A percentile compares a stretch with the other conserved stretches of the same genome.
These are phyloP conservation scores for Kickxella alabastrina DNA, from an alignment of 192 early-diverging fungal species.

Conservation along the genomic window DNA sequence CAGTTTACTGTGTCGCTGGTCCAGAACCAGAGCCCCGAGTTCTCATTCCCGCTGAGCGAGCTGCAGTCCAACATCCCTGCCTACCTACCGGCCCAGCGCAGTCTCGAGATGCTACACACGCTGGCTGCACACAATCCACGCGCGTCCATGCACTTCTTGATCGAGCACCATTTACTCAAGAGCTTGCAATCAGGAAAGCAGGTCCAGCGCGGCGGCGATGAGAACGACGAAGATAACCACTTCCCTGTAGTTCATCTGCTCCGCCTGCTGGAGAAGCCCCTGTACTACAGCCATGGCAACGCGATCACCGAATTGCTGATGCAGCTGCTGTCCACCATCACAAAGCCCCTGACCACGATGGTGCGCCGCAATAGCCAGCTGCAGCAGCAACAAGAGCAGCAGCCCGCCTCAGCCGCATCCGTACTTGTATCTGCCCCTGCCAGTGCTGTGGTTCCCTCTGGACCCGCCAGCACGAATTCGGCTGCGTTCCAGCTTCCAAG, in stretches of 20 bases:
- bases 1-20: slow-evolving; percentile 37
- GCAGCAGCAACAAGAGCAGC: slow-evolving; percentile 25
- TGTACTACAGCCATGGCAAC: slow-evolving; percentile 72
- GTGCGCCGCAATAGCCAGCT: slow-evolving; percentile 49
- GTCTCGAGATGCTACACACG: slow-evolving; percentile 76
- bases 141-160: slow-evolving; percentile 67
- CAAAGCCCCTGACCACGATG: slow-evolving; percentile 68
- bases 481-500: slow-evolving; percentile 64
- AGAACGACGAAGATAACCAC: slow-evolving; percentile 61
- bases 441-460: background rate
- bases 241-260: slow-evolving; percentile 69
- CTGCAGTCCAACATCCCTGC: slow-evolving; percentile 65
- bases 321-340: slow-evolving; percentile 75
- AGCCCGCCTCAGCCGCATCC: slow-evolving; percentile 2
- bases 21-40: slow-evolving; percentile 34
- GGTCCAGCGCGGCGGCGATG: slow-evolving; percentile 44
- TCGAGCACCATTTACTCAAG: slow-evolving; percentile 32
- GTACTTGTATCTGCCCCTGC: slow-evolving; percentile 2
- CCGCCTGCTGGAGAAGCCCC: slow-evolving; percentile 75
- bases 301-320: slow-evolving; percentile 83
- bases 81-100: slow-evolving; percentile 85
- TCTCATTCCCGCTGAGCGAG: slow-evolving; percentile 44
- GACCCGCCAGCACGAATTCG: slow-evolving; percentile 1
- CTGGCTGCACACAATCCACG: slow-evolving; percentile 74
- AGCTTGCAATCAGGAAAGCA: slow-evolving; percentile 32